phyloP scores from a whole-genome alignment of 768 basidiomycete genomes.

The Atractiella rhizophila region DNA sequence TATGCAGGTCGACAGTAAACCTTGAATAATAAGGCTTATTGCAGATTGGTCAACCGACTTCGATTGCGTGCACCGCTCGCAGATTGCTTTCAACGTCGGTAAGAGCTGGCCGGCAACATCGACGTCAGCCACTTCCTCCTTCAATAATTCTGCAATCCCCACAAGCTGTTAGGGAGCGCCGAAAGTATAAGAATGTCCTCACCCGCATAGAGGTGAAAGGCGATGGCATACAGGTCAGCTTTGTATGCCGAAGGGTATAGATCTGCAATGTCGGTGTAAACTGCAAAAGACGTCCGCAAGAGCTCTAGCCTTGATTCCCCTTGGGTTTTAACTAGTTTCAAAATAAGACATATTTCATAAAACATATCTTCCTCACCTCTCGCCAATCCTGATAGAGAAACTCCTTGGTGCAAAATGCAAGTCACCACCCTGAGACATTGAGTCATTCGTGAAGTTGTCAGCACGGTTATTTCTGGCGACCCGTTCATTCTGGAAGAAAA shows the following conservation, averaged over 20 bases:
- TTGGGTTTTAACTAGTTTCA: no score
- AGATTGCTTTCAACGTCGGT: conserved; percentile 47
- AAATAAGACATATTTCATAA: no score
- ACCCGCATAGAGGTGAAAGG: conserved; percentile 57
- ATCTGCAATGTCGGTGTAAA: conserved; percentile 36
- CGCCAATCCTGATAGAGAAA: not conserved
- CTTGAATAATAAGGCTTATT: conserved; percentile 37
- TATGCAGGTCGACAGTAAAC: conserved; percentile 59
- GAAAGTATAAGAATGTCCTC: conserved; percentile 13
- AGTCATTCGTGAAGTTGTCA: not conserved
- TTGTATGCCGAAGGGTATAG: conserved; percentile 32
- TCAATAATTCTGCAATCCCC: conserved; percentile 37
- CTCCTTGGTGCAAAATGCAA: not conserved
- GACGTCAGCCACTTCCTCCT: conserved; percentile 54
- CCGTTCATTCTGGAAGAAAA: not conserved
- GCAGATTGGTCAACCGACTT: conserved; percentile 20
- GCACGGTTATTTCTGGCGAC: not conserved
- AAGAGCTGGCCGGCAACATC: conserved; percentile 61
- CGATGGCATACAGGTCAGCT: conserved; percentile 56
- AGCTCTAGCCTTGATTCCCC: no score
- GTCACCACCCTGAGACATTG: not conserved
- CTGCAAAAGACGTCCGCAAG: conserved; percentile 32
- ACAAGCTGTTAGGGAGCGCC: not conserved
- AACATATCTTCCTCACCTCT: no score
- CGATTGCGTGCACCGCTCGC: conserved; percentile 29